A percentile compares a stretch with the other conserved stretches of the same genome.
Evolutionary conservation across 257 asterid genomes (phyloP).

Genomic region (Gardenia jasminoides): DNA sequence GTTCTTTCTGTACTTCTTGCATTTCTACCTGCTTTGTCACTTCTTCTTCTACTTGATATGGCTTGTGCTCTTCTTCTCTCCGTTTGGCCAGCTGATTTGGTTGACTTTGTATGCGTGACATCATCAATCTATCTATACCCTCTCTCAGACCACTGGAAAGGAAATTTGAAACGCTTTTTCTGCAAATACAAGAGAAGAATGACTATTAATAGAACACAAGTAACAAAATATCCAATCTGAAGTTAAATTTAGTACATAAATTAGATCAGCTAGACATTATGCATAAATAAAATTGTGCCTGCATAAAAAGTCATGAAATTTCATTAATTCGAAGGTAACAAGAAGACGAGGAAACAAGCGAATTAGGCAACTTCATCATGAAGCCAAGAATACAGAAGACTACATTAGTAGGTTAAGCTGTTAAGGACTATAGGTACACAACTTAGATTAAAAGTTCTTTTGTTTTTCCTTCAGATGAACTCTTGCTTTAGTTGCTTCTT

Average conservation of each 20-base stretch:
- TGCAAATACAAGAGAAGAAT: conserved; percentile 31
- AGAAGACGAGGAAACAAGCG: no score
- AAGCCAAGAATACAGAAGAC: no score
- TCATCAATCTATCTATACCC: conserved; percentile 59
- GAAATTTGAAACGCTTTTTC: conserved; percentile 75
- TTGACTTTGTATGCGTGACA: conserved; percentile 46
- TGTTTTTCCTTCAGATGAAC: no score
- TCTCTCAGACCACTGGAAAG: conserved; percentile 71
- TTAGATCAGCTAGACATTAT: neutral
- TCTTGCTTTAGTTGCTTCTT: no score
- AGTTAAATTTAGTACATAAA: neutral
- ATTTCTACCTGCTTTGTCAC: conserved; percentile 11
- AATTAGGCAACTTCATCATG: no score
- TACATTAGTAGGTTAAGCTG: no score
- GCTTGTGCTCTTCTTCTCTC: conserved; percentile 13
- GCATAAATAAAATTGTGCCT: neutral
- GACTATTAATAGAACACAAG: neutral
- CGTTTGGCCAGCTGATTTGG: conserved; percentile 12
- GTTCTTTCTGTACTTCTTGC: conserved; percentile 13
- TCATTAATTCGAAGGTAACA: no score
- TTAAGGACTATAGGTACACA: no score
- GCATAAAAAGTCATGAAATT: no score
- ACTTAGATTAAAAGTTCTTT: no score
- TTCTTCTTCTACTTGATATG: conserved; percentile 15
- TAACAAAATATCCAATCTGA: neutral